Evolutionary conservation across 2,329 filamentous ascomycete species (phyloP).

Genomic region (Talaromyces islandicus): DNA sequence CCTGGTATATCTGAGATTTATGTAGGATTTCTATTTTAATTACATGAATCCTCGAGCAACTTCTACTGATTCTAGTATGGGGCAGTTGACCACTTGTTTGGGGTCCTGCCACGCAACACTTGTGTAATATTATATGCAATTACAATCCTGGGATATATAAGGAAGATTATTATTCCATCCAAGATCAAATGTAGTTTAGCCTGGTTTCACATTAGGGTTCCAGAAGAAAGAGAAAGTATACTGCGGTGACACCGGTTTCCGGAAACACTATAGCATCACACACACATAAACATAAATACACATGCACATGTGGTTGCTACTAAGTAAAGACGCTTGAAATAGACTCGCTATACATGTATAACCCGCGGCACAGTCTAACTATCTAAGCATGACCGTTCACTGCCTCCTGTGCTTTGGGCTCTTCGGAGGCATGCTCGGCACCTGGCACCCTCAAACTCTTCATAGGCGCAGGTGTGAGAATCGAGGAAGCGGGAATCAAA

Average conservation of each 20-base stretch:
- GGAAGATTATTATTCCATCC: background rate
- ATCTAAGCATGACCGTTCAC: conserved; percentile 14
- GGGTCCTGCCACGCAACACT: too few relatives aligned
- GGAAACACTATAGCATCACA: background rate
- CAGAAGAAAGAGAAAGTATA: background rate
- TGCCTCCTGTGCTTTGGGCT: conserved; percentile 8
- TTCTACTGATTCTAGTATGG: background rate
- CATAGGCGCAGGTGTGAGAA: conserved; percentile 61
- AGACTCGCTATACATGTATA: background rate
- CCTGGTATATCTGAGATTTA: background rate
- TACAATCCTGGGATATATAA: background rate
- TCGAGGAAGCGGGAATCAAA: conserved; percentile 67
- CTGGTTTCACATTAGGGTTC: background rate
- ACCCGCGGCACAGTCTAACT: background rate
- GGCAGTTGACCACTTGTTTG: background rate
- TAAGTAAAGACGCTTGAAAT: background rate
- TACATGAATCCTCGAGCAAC: background rate
- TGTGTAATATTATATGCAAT: background rate
- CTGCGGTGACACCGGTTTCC: background rate
- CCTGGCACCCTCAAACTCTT: conserved; percentile 38
- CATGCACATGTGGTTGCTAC: background rate
- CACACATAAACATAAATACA: background rate
- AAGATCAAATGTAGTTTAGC: background rate
- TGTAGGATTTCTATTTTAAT: background rate
- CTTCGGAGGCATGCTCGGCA: conserved; percentile 8